phyloP scores from a whole-genome alignment of 2,329 filamentous ascomycete species.

The Davidsoniella virescens region DNA sequence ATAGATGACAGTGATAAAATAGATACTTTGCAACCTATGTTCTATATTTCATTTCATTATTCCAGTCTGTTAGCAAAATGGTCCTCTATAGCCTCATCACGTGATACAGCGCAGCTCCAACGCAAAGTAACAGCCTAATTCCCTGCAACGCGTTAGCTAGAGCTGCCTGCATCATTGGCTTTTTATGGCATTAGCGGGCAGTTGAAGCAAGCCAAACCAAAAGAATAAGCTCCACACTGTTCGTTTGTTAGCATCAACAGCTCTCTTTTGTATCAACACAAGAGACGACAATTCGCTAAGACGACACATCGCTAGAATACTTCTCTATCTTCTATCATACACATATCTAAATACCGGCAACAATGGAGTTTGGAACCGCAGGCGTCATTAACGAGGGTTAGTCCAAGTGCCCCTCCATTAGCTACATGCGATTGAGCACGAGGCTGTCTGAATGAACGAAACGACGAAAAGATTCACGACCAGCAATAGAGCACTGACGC shows the following conservation, averaged over 20 bases:
- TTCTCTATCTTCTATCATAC: not conserved
- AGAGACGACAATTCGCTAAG: too few species aligned
- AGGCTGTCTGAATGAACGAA: slow-evolving; percentile 3
- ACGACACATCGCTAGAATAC: not conserved
- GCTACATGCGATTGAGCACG: slow-evolving; percentile 7
- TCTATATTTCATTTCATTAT: too few species aligned
- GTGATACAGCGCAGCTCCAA: too few species aligned
- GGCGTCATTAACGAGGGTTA: slow-evolving; percentile 49
- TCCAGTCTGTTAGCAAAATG: not conserved
- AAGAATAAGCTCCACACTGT: not conserved
- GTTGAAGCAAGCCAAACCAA: not conserved
- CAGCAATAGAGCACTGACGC: slow-evolving; percentile 14
- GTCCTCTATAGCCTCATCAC: too few species aligned
- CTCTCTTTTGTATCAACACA: too few species aligned
- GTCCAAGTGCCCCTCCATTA: slow-evolving; percentile 14
- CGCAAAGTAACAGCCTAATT: not conserved
- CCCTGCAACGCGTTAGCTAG: slow-evolving; percentile 12
- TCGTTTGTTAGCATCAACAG: too few species aligned
- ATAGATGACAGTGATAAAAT: not conserved
- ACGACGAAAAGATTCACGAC: not conserved
- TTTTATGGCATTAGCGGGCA: not conserved
- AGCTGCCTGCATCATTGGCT: slow-evolving; percentile 12
- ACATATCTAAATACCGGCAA: not conserved
- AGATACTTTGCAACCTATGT: too few species aligned
- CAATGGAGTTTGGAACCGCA: slow-evolving; percentile 49